Evolutionary conservation across 306 rosid genomes (phyloP).

Genomic region (Trichosanthes cucumerina): DNA sequence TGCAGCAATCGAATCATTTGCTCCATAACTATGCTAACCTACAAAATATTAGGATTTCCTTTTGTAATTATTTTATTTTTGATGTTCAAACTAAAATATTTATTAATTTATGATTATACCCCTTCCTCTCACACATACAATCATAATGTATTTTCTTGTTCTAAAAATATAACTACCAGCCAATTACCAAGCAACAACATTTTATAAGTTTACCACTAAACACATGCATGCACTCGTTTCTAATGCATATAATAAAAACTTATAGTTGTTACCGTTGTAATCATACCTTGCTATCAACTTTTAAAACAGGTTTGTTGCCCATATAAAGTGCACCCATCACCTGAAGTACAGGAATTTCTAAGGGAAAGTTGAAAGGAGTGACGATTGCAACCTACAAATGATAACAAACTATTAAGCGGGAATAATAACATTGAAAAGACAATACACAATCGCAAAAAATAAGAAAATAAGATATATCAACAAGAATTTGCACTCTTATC

Average conservation of each 20-base stretch:
- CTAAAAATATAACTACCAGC: background rate
- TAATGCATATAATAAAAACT: background rate
- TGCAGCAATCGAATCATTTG: conserved; percentile 93
- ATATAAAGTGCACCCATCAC: conserved; percentile 97
- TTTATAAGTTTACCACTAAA: background rate
- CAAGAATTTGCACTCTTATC: background rate
- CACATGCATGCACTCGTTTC: background rate
- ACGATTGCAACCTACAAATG: conserved; percentile 67
- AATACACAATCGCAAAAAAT: background rate
- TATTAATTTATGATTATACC: background rate
- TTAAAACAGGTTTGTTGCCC: conserved; percentile 95
- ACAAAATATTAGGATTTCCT: background rate
- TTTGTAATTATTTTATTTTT: background rate
- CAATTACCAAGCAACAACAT: background rate
- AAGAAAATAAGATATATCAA: background rate
- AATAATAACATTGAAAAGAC: background rate
- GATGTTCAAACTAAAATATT: background rate
- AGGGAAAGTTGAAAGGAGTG: conserved; percentile 94
- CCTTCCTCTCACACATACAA: background rate
- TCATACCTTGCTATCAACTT: conserved; percentile 92
- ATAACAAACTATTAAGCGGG: background rate
- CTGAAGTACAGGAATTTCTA: conserved; percentile 96
- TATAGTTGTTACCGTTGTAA: background rate
- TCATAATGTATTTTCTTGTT: background rate
- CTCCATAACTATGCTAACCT: conserved; percentile 99